Evolutionary conservation across 768 basidiomycete genomes (phyloP), one percentile per base, ranked within the genome.

Genomic region (Mycena olivaceomarginata): DNA sequence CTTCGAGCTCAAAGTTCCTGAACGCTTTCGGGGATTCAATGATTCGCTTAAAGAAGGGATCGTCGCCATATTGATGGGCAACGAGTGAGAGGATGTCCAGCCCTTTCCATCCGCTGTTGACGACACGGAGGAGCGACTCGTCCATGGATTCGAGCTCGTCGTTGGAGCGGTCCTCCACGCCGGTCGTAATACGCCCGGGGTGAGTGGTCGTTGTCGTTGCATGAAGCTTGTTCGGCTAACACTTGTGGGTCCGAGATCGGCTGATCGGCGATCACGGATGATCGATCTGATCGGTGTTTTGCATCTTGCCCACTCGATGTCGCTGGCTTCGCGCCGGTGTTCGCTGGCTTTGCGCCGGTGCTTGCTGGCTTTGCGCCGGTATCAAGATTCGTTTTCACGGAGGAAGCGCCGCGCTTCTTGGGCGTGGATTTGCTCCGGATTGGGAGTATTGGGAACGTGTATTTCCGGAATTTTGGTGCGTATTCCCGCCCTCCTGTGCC

Each of bases 21-120:
- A 65, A 65, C 10, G 64, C 31, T 31, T 31, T 31, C 31, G 31
- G 31, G 3, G 31, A 31, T 31, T 31, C 31, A 31, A 31, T 1
- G 31, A 31, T 31, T 31, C 31, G 31, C 31, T 31, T 31, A 3
- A 31, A 31, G 31, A 31, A 31, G 1, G 64, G 60, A 16, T 66
- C 65, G 12, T 37, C 37, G 15, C 6, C 46, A 48, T 66, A 66
- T 25, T 66, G 15, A 16, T 66, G 65, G 31, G 65, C 65, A 31
- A 66, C 65, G 5, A 48, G 65, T 3, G 46, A 46, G 5, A 25
- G 3, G 15, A 66, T 66, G 8, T 66, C 45, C 3, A 66, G n/a
- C 4, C 64, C 64, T 45, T 46, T 66, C 65, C 65, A 66, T 8
- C 65, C 65, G 16, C 65, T 66, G 45, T 66, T 66, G 13, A 66